Evolutionary conservation across 768 basidiomycete species (phyloP).

Genomic region (Cyathus striatus): DNA sequence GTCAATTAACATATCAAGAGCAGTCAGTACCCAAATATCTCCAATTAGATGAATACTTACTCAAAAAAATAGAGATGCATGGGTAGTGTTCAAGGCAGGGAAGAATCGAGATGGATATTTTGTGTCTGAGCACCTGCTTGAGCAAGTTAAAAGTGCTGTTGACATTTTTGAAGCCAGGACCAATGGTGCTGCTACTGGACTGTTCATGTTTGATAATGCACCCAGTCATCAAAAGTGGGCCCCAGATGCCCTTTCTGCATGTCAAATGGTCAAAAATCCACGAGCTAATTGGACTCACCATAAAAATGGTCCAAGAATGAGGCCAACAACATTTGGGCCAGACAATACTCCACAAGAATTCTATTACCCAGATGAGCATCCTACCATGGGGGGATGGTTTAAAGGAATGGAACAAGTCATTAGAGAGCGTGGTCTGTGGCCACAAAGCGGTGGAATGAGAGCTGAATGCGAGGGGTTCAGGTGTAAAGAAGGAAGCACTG

Average conservation of each 20-base stretch:
- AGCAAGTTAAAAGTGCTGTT: constrained; percentile 18
- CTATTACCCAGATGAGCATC: constrained; percentile 22
- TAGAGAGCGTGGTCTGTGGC: constrained; percentile 13
- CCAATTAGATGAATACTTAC: too few relatives aligned
- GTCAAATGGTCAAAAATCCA: constrained; percentile 15
- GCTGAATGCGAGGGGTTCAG: constrained; percentile 17
- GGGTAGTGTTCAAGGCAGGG: constrained; percentile 21
- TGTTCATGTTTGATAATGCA: constrained; percentile 19
- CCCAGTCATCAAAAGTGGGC: constrained; percentile 15
- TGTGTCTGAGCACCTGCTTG: constrained; percentile 12
- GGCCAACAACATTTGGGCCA: background rate
- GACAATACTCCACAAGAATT: constrained; percentile 16
- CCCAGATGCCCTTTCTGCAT: constrained; percentile 10
- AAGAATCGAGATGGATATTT: constrained; percentile 26
- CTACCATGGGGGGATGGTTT: constrained; percentile 15
- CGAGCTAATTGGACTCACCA: constrained; percentile 9
- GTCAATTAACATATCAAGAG: constrained; percentile 13
- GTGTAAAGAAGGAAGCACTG: constrained; percentile 4
- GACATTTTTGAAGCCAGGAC: constrained; percentile 24
- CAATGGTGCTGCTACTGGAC: constrained; percentile 13
- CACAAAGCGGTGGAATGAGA: constrained; percentile 14
- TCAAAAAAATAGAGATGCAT: too few relatives aligned
- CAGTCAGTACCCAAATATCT: constrained; percentile 9
- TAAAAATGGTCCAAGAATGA: constrained; percentile 11
- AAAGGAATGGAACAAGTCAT: constrained; percentile 27